phyloP scores from a whole-genome alignment of 148 eudicot species.

The Pharnaceum exiguum region DNA sequence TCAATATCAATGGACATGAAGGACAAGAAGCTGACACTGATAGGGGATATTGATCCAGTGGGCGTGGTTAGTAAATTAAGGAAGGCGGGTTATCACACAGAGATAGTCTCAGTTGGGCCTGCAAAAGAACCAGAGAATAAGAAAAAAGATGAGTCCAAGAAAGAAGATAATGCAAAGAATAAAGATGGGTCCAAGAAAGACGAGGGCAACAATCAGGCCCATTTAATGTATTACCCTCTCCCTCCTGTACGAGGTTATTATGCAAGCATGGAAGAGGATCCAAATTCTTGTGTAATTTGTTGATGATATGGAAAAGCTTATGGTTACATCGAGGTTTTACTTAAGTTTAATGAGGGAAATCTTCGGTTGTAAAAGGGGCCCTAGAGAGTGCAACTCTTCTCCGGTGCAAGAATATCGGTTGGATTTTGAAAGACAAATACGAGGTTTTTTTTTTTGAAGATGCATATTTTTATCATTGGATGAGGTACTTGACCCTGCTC shows the following conservation, averaged over 20 bases:
- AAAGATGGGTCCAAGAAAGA: constrained; percentile 7
- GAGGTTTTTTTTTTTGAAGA: too few relatives aligned
- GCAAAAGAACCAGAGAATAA: constrained; percentile 23
- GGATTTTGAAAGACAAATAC: too few relatives aligned
- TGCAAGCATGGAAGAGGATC: constrained; percentile 11
- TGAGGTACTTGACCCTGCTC: too few relatives aligned
- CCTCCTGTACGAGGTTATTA: not conserved
- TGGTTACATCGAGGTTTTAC: not conserved
- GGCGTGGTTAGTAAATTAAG: constrained; percentile 21
- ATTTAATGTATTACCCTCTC: not conserved
- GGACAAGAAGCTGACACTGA: constrained; percentile 20
- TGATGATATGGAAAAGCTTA: not conserved
- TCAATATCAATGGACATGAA: constrained; percentile 26
- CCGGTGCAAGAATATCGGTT: too few relatives aligned
- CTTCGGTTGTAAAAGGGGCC: not conserved
- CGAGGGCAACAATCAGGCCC: constrained; percentile 1
- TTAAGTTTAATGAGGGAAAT: not conserved
- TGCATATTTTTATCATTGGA: too few relatives aligned
- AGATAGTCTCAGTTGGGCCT: constrained; percentile 24
- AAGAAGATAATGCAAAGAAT: too few relatives aligned
- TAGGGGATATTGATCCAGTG: constrained; percentile 23
- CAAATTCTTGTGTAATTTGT: constrained; percentile 19
- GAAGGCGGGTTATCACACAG: constrained; percentile 9
- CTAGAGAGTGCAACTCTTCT: too few relatives aligned
- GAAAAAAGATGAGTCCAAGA: constrained; percentile 19